These are phyloP conservation scores for Zoysia matrella DNA, from an alignment of 202 grass and related monocot genomes.

Conservation along the genomic window DNA sequence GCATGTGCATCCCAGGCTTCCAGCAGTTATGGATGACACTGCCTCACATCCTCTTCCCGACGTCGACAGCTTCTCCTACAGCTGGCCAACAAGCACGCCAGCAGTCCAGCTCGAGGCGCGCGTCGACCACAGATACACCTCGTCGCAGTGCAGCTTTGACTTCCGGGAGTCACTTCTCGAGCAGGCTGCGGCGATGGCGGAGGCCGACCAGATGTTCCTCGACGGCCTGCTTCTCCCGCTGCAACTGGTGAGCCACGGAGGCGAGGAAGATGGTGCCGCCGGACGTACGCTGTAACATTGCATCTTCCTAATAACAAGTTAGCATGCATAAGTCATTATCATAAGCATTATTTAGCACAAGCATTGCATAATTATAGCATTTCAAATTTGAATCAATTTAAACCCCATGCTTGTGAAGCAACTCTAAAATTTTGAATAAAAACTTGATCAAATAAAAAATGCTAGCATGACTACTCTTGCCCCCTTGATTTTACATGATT, in stretches of 20 bases:
- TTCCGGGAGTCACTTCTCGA: conserved; percentile 1
- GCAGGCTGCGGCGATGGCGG: background rate
- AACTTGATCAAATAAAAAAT: too few species aligned
- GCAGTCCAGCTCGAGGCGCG: background rate
- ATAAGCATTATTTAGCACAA: too few species aligned
- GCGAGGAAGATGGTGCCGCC: background rate
- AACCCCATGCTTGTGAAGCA: too few species aligned
- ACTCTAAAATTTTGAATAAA: too few species aligned
- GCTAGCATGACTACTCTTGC: too few species aligned
- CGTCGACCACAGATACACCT: background rate
- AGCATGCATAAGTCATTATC: too few species aligned
- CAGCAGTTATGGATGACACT: conserved; percentile 18
- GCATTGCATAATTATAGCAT: too few species aligned
- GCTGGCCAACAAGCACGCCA: conserved; percentile 53
- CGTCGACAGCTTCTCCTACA: conserved; percentile 57
- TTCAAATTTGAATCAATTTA: too few species aligned
- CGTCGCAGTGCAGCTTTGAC: conserved; percentile 30
- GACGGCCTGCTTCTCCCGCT: conserved; percentile 50
- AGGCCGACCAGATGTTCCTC: conserved; percentile 53
- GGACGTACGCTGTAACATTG: too few species aligned
- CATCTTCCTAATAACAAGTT: too few species aligned
- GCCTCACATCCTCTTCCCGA: conserved; percentile 3
- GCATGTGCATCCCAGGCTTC: background rate
- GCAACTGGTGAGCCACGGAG: background rate
- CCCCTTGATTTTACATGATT: too few species aligned